A percentile compares a stretch with the other conserved stretches of the same genome.
These are phyloP conservation scores for Hansenula lynferdii DNA, from an alignment of 1,139 yeast species.

Conservation along the genomic window DNA sequence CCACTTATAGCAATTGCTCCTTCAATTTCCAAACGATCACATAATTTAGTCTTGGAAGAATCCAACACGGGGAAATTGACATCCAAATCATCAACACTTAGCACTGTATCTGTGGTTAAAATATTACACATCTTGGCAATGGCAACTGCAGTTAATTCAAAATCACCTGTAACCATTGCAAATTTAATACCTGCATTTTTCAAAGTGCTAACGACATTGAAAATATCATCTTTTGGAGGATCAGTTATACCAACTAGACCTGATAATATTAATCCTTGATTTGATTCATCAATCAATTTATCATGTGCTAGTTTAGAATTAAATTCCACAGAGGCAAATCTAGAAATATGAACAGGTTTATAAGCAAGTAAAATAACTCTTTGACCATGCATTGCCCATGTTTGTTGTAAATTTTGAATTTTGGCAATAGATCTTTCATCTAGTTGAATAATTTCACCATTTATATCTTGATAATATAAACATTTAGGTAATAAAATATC, in stretches of 20 bases:
- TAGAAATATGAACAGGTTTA: constrained; percentile 14
- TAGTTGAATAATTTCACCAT: constrained; percentile 9
- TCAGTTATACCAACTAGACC: constrained; percentile 48
- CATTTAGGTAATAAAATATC: constrained; percentile 39
- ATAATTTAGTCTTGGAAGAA: constrained; percentile 4
- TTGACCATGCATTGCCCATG: constrained; percentile 40
- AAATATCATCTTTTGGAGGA: constrained; percentile 44
- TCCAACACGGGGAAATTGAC: constrained; percentile 6
- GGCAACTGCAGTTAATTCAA: constrained; percentile 46
- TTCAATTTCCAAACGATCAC: constrained; percentile 14
- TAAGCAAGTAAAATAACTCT: constrained; percentile 41
- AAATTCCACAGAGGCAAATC: constrained; percentile 7
- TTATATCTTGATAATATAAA: constrained; percentile 20
- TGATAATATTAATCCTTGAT: constrained; percentile 22
- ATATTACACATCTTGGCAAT: constrained; percentile 47
- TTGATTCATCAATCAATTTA: constrained; percentile 8
- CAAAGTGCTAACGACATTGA: constrained; percentile 33
- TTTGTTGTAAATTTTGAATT: constrained; percentile 32
- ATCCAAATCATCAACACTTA: constrained; percentile 24
- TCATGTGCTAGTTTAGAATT: constrained; percentile 10
- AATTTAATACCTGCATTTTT: constrained; percentile 46
- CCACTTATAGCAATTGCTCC: constrained; percentile 37
- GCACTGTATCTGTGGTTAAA: constrained; percentile 27
- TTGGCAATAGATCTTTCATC: constrained; percentile 19
- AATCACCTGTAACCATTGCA: constrained; percentile 54